Percentiles rank a stretch among this genome's conserved stretches.
These are phyloP conservation scores for Akanthomyces uredinophilus DNA, from an alignment of 2,329 filamentous ascomycete genomes.

Conservation along the genomic window DNA sequence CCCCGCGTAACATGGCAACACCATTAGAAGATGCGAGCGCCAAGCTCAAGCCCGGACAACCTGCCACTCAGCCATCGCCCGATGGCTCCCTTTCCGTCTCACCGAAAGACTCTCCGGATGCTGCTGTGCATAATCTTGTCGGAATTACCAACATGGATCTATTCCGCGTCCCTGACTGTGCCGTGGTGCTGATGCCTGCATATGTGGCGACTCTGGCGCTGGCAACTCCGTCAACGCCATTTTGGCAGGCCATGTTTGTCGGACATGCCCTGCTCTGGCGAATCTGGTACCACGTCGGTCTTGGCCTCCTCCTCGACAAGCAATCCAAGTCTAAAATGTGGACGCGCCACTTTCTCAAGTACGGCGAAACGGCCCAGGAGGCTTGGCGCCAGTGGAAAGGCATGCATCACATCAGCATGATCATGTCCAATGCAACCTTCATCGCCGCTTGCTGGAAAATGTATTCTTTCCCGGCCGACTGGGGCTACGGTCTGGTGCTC, in stretches of 20 bases:
- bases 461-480: conserved; percentile 81
- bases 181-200: conserved; percentile 68
- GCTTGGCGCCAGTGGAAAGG: conserved; percentile 98
- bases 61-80: conserved; percentile 18
- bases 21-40: conserved; percentile 29
- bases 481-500: conserved; percentile 78
- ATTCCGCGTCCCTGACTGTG: conserved; percentile 79
- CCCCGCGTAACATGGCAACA: conserved; percentile 57
- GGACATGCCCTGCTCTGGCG: conserved; percentile 77
- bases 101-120: conserved; percentile 46
- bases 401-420: conserved; percentile 87
- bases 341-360: conserved; percentile 97
- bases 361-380: conserved; percentile 81
- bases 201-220: conserved; percentile 71
- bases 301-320: conserved; percentile 76
- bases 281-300: conserved; percentile 83
- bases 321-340: conserved; percentile 91
- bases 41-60: conserved; percentile 23
- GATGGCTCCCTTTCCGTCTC: conserved; percentile 21
- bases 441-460: conserved; percentile 93
- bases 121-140: conserved; percentile 75
- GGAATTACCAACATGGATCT: conserved; percentile 81
- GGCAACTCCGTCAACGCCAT: conserved; percentile 69
- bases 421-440: conserved; percentile 84
- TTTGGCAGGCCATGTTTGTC: conserved; percentile 76